These are phyloP conservation scores for Geotrichum candidum DNA, from an alignment of 1,139 yeast genomes.

Conservation along the genomic window DNA sequence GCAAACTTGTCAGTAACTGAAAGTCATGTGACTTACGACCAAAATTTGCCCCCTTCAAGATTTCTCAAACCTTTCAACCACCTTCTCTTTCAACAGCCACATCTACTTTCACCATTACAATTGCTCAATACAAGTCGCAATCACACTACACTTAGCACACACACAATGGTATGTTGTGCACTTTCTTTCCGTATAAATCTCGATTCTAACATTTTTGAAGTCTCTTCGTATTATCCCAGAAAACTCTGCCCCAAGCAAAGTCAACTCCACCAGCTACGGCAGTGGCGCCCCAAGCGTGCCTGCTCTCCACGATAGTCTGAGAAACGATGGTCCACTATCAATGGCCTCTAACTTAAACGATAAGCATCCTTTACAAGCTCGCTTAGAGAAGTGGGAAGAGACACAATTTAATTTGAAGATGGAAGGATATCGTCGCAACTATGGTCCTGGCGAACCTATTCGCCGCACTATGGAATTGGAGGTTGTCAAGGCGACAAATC, in stretches of 20 bases:
- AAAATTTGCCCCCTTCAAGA: not conserved
- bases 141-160: not conserved
- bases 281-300: slow-evolving; percentile 29
- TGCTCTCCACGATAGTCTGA: slow-evolving; percentile 28
- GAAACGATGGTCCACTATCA: slow-evolving; percentile 25
- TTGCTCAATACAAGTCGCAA: not conserved
- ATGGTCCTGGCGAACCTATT: slow-evolving; percentile 92
- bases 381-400: slow-evolving; percentile 73
- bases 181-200: not conserved
- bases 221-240: slow-evolving; percentile 29
- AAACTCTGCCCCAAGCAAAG: slow-evolving; percentile 21
- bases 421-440: slow-evolving; percentile 74
- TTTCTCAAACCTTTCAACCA: not conserved
- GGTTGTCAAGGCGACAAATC: slow-evolving; percentile 68
- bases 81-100: not conserved
- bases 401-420: slow-evolving; percentile 64
- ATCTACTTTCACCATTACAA: not conserved
- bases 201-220: slow-evolving; percentile 11
- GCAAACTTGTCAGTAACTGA: not conserved
- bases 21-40: not conserved
- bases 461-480: slow-evolving; percentile 82
- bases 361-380: slow-evolving; percentile 79
- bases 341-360: slow-evolving; percentile 66
- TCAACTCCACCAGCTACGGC: slow-evolving; percentile 25
- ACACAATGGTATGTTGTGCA: slow-evolving; percentile 7